Evolutionary conservation across 2,329 filamentous ascomycete genomes (phyloP).

Genomic region (Aspergillus fructus): DNA sequence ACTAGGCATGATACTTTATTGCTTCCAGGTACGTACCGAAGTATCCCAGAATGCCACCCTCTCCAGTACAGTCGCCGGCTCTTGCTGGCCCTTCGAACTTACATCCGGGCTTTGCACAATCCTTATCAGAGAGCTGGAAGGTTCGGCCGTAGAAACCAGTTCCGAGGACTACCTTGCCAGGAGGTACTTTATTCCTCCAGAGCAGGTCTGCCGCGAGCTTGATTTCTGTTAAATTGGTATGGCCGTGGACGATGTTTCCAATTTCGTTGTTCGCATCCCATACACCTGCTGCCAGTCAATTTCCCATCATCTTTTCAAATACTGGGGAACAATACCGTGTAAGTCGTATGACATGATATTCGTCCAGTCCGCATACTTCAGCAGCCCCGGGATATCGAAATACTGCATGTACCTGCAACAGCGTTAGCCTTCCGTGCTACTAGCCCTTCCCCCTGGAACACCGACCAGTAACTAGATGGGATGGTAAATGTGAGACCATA

Average conservation of each 20-base stretch:
- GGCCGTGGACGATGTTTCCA: background rate
- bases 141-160: slow-evolving; percentile 15
- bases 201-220: slow-evolving; percentile 38
- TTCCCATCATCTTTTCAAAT: too few relatives aligned
- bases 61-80: slow-evolving; percentile 20
- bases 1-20: too few relatives aligned
- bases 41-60: too few relatives aligned
- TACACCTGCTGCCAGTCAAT: background rate
- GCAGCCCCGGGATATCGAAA: slow-evolving; percentile 1
- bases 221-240: slow-evolving; percentile 19
- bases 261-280: background rate
- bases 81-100: slow-evolving; percentile 17
- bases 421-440: too few relatives aligned
- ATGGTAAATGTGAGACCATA: slow-evolving; percentile 12
- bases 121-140: background rate
- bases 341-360: background rate
- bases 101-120: slow-evolving; percentile 11
- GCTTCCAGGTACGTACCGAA: too few relatives aligned
- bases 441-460: too few relatives aligned
- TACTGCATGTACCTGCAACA: background rate
- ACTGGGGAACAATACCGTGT: background rate
- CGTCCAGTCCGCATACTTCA: background rate
- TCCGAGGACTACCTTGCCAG: slow-evolving; percentile 20
- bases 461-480: slow-evolving; percentile 9
- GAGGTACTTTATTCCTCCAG: slow-evolving; percentile 44